Conservation (phyloP, 2,329 filamentous ascomycete genomes). For the Alternaria brassicae region DNA sequence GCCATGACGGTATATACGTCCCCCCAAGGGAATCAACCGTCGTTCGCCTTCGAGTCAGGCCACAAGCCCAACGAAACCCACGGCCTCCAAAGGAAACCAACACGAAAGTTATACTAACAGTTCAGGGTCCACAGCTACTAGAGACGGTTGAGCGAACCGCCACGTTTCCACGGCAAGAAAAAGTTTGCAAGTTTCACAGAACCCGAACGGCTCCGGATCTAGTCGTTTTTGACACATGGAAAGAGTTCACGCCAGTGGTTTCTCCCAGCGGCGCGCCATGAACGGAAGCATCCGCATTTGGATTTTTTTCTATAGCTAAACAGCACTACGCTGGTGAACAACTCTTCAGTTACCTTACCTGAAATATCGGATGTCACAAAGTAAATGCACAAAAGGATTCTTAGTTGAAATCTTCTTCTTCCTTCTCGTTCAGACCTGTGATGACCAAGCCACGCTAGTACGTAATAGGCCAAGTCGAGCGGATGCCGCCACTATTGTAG, state of each 20-base stretch:
- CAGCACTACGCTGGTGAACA: background rate
- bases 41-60: background rate
- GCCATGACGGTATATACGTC: background rate
- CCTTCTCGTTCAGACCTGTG: background rate
- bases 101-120: background rate
- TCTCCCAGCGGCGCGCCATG: background rate
- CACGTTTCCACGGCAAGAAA: background rate
- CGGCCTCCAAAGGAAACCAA: background rate
- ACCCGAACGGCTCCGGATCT: background rate
- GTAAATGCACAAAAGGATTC: background rate
- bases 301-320: no score
- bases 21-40: background rate
- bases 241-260: slow-evolving; percentile 4
- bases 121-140: background rate
- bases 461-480: background rate
- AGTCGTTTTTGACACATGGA: background rate
- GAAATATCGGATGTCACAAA: background rate
- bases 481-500: background rate
- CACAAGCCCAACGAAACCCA: background rate
- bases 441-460: background rate
- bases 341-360: background rate
- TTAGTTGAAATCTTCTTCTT: background rate
- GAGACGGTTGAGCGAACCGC: background rate
- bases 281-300: background rate
- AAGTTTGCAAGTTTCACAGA: background rate